Base-by-base conservation (phyloP, 2,329 filamentous ascomycete species). In the Apiospora marii region DNA sequence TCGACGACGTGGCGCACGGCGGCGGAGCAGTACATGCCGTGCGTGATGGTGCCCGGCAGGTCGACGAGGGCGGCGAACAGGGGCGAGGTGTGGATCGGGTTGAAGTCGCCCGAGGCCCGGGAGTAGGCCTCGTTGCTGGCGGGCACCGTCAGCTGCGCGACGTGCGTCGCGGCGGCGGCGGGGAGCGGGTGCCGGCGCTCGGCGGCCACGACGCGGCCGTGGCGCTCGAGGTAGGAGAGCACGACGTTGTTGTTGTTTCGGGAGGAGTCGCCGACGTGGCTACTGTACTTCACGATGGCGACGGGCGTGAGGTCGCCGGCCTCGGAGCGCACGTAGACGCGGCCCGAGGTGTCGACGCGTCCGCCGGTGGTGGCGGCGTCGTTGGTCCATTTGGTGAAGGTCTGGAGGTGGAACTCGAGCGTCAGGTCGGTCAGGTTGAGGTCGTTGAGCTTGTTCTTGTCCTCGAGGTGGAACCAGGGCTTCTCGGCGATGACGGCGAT, bases 401-500 rank as follows among this genome's bases (percentile, higher is more conserved):
- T 97, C 82, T 97, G 92, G 44, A 98, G 91, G 79, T 95, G 94
- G 93, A 98, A 98, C 43, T 93, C 96, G 77, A 98, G 85, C 14
- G 94, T 98, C 86, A 98, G 93, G 37, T 73, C 72, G 1, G 69
- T 71, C 3, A 73, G 69, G 43, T 73, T 67, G 46, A 72, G 44
- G 58, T 72, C 46, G 74, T 94, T 94, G 12, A 98, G 90, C 77
- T 98, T 93, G 73, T 94, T 91, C 75, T 95, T 93, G 34, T 90
- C 88, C 51, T 98, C 94, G 49, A 97, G 86, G 76, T 92, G 91
- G 88, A 98, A 97, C 96, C 96, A 98, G 82, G 98, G 93, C 89
- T 98, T 98, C 44, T 95, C 97, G 77, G 93, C 93, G 67, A 98
- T 88, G 49, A 98, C 92, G 70, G 96, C 95, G 46, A 98, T 92